Evolutionary conservation across 768 basidiomycete genomes (phyloP).

Genomic region (Hygrocybe coccinea): DNA sequence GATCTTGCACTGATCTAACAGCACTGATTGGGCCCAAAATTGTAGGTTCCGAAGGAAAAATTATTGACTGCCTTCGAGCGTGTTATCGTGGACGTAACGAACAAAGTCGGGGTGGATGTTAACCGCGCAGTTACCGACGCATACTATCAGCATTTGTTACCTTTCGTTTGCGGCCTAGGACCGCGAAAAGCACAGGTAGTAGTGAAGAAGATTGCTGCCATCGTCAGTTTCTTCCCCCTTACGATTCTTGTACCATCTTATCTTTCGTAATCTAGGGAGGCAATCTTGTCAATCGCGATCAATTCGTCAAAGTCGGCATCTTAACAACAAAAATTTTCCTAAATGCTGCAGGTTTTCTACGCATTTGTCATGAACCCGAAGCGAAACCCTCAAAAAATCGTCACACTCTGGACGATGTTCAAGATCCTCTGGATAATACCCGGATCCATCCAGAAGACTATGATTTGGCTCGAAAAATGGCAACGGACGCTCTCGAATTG

Average conservation of each 20-base stretch:
- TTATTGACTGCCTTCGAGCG: conserved; percentile 77
- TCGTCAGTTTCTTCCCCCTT: conserved; percentile 46
- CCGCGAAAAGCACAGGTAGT: conserved; percentile 88
- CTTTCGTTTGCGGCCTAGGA: conserved; percentile 88
- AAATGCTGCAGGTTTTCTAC: conserved; percentile 89
- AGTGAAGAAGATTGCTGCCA: conserved; percentile 70
- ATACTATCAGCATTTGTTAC: conserved; percentile 85
- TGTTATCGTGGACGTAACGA: conserved; percentile 83
- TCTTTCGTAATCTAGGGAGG: conserved; percentile 57
- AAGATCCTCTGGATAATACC: conserved; percentile 90
- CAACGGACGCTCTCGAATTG: conserved; percentile 92
- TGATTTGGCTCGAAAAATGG: conserved; percentile 97
- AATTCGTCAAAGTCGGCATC: conserved; percentile 77
- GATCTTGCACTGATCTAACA: too few species aligned
- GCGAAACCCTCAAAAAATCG: conserved; percentile 59
- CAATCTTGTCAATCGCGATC: conserved; percentile 77
- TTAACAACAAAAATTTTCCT: conserved; percentile 85
- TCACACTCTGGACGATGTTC: conserved; percentile 61
- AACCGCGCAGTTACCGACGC: conserved; percentile 85
- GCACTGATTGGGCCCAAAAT: neutral
- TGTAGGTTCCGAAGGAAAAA: conserved; percentile 84
- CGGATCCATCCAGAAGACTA: conserved; percentile 98
- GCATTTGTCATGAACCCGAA: conserved; percentile 72
- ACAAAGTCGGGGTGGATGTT: conserved; percentile 92
- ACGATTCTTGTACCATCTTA: conserved; percentile 1